phyloP scores from a whole-genome alignment of 768 basidiomycete species.

The Stropharia rugosoannulata region DNA sequence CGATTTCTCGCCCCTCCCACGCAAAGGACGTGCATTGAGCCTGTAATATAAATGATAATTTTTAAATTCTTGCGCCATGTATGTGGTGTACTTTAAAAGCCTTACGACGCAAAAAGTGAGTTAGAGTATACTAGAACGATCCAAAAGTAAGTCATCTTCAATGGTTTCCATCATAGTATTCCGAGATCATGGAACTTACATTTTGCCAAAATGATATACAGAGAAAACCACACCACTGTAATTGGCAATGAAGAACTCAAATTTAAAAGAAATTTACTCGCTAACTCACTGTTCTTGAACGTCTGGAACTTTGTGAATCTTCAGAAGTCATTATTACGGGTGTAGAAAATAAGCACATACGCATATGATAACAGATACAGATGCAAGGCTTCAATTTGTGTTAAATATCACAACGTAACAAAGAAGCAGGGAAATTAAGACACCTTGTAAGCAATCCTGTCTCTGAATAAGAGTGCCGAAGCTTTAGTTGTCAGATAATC shows the following conservation, averaged over 20 bases:
- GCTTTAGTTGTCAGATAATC: not conserved
- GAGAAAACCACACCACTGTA: constrained; percentile 16
- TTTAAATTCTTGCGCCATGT: not conserved
- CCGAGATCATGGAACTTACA: not conserved
- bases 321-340: not conserved
- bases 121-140: constrained; percentile 14
- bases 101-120: constrained; percentile 16
- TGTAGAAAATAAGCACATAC: constrained; percentile 1
- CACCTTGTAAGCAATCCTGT: constrained; percentile 18
- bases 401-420: not conserved
- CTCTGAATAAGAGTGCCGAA: not conserved
- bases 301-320: constrained; percentile 8
- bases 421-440: not conserved
- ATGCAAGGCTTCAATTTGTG: constrained; percentile 5
- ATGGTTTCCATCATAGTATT: not conserved
- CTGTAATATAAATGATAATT: not conserved
- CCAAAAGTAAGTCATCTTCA: not conserved
- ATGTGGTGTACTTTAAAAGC: not conserved
- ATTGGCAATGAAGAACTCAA: not conserved
- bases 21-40: not conserved
- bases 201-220: constrained; percentile 19
- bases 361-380: constrained; percentile 16
- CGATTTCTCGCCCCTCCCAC: not conserved
- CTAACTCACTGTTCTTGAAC: constrained; percentile 13
- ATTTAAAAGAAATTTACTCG: not conserved